phyloP scores from a whole-genome alignment of 352 stramenopile species.

The Phytophthora pinifolia region DNA sequence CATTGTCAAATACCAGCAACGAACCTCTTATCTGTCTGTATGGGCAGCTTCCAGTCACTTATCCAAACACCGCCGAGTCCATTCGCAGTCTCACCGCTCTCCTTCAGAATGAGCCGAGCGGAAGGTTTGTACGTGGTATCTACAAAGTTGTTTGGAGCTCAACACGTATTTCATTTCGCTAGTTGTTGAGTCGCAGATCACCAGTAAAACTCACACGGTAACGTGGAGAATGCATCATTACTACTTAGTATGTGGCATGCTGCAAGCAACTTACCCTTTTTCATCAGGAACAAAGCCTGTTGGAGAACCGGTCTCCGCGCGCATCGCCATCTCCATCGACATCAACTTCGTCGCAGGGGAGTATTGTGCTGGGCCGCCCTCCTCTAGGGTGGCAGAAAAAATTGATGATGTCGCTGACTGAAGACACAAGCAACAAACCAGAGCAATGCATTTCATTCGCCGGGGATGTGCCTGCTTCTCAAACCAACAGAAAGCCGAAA shows the following conservation, averaged over 20 bases:
- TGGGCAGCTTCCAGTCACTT: too few relatives aligned
- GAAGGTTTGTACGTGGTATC: constrained; percentile 23
- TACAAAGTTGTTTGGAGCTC: background rate
- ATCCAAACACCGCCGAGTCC: constrained; percentile 7
- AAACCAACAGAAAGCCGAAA: background rate
- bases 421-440: constrained; percentile 1
- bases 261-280: background rate
- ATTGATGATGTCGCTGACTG: constrained; percentile 23
- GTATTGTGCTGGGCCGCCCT: constrained; percentile 34
- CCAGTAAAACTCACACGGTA: constrained; percentile 9
- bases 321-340: constrained; percentile 28
- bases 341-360: constrained; percentile 42
- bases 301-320: constrained; percentile 2
- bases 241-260: background rate
- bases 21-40: constrained; percentile 4
- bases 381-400: constrained; percentile 46
- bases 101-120: constrained; percentile 36
- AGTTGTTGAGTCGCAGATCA: constrained; percentile 34
- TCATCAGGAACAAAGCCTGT: constrained; percentile 3
- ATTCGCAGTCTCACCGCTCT: constrained; percentile 18
- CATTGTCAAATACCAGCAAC: background rate
- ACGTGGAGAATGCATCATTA: background rate
- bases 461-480: background rate
- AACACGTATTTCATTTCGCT: background rate
- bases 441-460: constrained; percentile 2